These are phyloP conservation scores for Exophiala sp. DNA, from an alignment of 2,329 filamentous ascomycete species.

Conservation along the genomic window DNA sequence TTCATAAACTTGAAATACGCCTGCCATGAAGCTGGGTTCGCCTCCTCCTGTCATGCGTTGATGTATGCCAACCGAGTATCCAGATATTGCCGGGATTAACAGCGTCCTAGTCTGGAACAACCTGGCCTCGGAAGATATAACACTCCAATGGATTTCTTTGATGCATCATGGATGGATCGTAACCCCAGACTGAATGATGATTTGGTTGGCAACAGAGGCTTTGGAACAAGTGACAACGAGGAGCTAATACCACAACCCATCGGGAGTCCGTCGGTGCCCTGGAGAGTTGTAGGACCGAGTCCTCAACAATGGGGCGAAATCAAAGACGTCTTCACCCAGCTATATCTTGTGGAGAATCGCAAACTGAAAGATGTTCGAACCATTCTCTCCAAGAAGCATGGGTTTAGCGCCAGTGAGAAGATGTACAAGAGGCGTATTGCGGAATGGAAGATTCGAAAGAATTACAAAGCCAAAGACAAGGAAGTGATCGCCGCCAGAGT, in stretches of 20 bases:
- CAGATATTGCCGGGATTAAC: too few species aligned
- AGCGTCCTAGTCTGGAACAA: too few species aligned
- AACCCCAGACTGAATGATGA: too few species aligned
- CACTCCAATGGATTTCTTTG: too few species aligned
- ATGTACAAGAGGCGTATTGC: constrained; percentile 24
- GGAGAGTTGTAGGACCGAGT: constrained; percentile 12
- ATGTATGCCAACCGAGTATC: too few species aligned
- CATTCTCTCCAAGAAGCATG: constrained; percentile 17
- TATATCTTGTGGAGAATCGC: constrained; percentile 20
- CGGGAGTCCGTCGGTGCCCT: background rate
- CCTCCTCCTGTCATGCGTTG: too few species aligned
- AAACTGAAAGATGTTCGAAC: constrained; percentile 20
- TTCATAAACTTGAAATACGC: too few species aligned
- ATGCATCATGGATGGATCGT: too few species aligned
- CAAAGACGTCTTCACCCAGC: constrained; percentile 20
- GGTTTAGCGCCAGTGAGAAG: constrained; percentile 22
- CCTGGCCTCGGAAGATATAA: too few species aligned
- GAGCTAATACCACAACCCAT: background rate
- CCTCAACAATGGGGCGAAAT: constrained; percentile 19
- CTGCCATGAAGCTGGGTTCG: too few species aligned
- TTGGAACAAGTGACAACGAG: too few species aligned
- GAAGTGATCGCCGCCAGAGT: constrained; percentile 15
- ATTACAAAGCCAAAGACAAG: constrained; percentile 23
- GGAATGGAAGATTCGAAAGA: constrained; percentile 23
- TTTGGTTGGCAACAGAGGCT: too few species aligned